Conservation (phyloP, 331 rosid species). For the Saraca asoca region DNA sequence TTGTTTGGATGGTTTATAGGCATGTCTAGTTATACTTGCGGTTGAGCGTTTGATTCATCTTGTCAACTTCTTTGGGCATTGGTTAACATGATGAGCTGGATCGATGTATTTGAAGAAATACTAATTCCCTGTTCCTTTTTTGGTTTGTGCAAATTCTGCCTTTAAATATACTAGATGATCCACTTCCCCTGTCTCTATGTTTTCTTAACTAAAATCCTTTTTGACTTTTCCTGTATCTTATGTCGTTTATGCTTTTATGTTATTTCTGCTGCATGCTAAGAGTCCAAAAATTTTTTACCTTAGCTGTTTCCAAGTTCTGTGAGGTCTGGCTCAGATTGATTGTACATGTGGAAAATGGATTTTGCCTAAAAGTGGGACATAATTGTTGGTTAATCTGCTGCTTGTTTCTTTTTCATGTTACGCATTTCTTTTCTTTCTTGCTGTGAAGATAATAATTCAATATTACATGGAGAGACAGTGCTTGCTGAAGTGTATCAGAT, state of each 20-base stretch:
- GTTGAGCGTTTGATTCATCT: conserved; percentile 19
- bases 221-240: conserved; percentile 13
- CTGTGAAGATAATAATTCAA: conserved; percentile 62
- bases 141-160: too few species aligned
- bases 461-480: conserved; percentile 90
- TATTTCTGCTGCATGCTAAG: neutral
- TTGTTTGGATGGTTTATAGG: conserved; percentile 4
- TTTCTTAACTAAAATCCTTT: conserved; percentile 28
- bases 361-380: conserved; percentile 1
- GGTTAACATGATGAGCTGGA: conserved; percentile 6
- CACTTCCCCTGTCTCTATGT: neutral
- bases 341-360: conserved; percentile 17
- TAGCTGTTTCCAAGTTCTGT: neutral
- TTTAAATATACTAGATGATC: too few species aligned
- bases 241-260: neutral
- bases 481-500: conserved; percentile 85
- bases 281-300: too few species aligned
- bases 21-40: conserved; percentile 9
- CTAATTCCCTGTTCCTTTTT: too few species aligned
- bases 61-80: neutral
- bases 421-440: conserved; percentile 33
- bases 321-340: conserved; percentile 4
- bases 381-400: conserved; percentile 10
- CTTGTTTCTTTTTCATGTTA: conserved; percentile 18
- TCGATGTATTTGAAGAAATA: neutral